phyloP scores from a whole-genome alignment of 257 asterid genomes.

The Gentiana straminea region DNA sequence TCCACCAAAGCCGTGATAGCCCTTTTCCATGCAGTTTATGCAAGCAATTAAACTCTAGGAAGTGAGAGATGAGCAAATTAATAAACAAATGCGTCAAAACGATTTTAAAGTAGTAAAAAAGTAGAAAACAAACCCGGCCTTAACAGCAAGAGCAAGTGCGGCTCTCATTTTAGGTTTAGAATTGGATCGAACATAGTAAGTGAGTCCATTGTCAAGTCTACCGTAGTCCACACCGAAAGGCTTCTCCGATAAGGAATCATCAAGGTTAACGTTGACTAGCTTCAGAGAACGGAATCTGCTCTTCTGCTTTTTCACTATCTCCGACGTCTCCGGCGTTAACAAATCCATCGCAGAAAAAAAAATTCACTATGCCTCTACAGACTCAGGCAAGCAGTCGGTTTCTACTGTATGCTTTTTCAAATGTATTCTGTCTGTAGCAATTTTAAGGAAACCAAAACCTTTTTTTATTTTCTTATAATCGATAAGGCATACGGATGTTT shows the following conservation, averaged over 20 bases:
- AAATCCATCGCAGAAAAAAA: slow-evolving; percentile 46
- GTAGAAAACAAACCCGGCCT: slow-evolving; percentile 64
- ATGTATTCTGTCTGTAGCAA: too few species aligned
- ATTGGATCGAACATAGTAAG: slow-evolving; percentile 84
- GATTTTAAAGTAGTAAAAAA: not conserved
- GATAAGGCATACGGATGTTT: too few species aligned
- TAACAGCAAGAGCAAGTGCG: slow-evolving; percentile 82
- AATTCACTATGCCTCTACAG: too few species aligned
- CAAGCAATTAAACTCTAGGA: too few species aligned
- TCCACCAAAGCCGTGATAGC: too few species aligned
- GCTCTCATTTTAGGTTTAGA: slow-evolving; percentile 96
- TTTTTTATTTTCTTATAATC: too few species aligned
- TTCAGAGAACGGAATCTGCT: slow-evolving; percentile 71
- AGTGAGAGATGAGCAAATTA: too few species aligned
- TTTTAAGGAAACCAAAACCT: too few species aligned
- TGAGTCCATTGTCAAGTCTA: slow-evolving; percentile 70
- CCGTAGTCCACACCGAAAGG: slow-evolving; percentile 80
- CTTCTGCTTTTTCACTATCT: slow-evolving; percentile 42
- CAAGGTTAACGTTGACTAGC: slow-evolving; percentile 58
- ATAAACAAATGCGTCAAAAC: too few species aligned
- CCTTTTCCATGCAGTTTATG: too few species aligned
- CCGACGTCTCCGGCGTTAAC: slow-evolving; percentile 57
- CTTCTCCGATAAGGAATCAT: slow-evolving; percentile 48
- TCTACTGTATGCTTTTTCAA: too few species aligned
- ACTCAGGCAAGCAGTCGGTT: not conserved